These are phyloP conservation scores for Pseudohalonectria lignicola DNA, from an alignment of 2,329 filamentous ascomycete species.

Conservation along the genomic window DNA sequence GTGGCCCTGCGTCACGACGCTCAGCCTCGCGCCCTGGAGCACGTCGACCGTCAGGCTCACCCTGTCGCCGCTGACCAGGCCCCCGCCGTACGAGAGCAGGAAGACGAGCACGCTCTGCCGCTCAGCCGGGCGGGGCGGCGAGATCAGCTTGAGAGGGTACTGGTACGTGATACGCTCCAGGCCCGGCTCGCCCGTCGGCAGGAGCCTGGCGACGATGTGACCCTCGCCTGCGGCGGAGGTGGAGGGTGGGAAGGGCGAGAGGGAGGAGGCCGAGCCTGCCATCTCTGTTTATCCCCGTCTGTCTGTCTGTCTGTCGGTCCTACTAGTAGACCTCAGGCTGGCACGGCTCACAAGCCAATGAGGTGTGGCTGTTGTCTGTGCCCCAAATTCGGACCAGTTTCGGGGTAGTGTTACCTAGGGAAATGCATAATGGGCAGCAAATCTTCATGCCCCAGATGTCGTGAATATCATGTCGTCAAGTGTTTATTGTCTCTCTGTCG, in stretches of 20 bases:
- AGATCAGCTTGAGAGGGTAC: slow-evolving; percentile 90
- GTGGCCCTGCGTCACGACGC: slow-evolving; percentile 62
- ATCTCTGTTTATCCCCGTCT: not conserved
- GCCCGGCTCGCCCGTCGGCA: slow-evolving; percentile 61
- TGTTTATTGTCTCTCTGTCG: too few species aligned
- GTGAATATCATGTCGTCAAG: too few species aligned
- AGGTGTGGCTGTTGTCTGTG: too few species aligned
- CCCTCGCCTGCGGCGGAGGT: slow-evolving; percentile 69
- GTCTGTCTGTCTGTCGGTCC: too few species aligned
- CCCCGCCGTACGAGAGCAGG: slow-evolving; percentile 87
- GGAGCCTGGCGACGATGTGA: slow-evolving; percentile 58
- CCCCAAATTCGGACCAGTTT: too few species aligned
- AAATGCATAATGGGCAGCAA: too few species aligned
- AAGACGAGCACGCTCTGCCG: slow-evolving; percentile 66
- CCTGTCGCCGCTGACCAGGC: slow-evolving; percentile 77
- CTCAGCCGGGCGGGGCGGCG: slow-evolving; percentile 56
- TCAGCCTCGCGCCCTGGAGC: slow-evolving; percentile 53
- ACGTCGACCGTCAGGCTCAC: slow-evolving; percentile 64
- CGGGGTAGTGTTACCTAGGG: too few species aligned
- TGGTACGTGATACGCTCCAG: slow-evolving; percentile 73
- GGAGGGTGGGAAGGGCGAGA: slow-evolving; percentile 67
- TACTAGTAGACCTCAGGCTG: too few species aligned
- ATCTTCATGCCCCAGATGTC: too few species aligned
- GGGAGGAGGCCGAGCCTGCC: slow-evolving; percentile 7
- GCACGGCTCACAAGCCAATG: too few species aligned